These are phyloP conservation scores for Hypoxylon rubiginosum DNA, from an alignment of 2,329 filamentous ascomycete genomes.

Conservation along the genomic window DNA sequence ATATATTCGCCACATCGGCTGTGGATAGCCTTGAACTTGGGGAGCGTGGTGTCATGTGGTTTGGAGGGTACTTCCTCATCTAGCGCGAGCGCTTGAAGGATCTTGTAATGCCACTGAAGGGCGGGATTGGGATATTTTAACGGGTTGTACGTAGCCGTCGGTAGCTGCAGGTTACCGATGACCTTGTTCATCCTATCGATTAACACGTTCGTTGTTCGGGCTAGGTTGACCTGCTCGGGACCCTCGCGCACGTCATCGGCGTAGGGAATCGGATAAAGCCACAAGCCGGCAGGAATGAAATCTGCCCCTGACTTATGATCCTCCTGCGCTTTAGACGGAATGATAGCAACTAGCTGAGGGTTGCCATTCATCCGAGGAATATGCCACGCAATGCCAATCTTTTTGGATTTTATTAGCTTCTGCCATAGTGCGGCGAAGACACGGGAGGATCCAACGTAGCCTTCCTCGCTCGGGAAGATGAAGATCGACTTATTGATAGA, in stretches of 20 bases:
- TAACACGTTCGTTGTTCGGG: constrained; percentile 75
- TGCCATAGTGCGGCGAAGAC: constrained; percentile 93
- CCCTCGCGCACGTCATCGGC: constrained; percentile 87
- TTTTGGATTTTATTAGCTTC: constrained; percentile 83
- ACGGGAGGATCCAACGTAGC: constrained; percentile 89
- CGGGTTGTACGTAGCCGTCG: constrained; percentile 86
- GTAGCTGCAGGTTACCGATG: constrained; percentile 88
- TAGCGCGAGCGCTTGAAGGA: constrained; percentile 89
- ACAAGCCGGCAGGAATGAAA: constrained; percentile 84
- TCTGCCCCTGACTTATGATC: constrained; percentile 76
- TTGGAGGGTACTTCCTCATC: constrained; percentile 90
- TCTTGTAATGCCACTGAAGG: constrained; percentile 97
- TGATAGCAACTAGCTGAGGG: constrained; percentile 83
- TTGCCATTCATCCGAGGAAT: constrained; percentile 84
- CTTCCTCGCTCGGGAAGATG: constrained; percentile 92
- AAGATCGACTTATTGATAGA: constrained; percentile 89
- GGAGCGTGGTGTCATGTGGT: constrained; percentile 81
- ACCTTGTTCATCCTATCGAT: constrained; percentile 86
- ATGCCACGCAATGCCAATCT: constrained; percentile 91
- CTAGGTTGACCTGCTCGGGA: constrained; percentile 69
- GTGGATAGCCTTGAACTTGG: constrained; percentile 88
- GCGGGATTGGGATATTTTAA: constrained; percentile 90
- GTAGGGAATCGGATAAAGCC: constrained; percentile 89
- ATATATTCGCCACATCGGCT: constrained; percentile 87
- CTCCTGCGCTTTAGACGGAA: constrained; percentile 77